Base-by-base conservation (phyloP, 2,329 filamentous ascomycete species). In the Phoma sp. region DNA sequence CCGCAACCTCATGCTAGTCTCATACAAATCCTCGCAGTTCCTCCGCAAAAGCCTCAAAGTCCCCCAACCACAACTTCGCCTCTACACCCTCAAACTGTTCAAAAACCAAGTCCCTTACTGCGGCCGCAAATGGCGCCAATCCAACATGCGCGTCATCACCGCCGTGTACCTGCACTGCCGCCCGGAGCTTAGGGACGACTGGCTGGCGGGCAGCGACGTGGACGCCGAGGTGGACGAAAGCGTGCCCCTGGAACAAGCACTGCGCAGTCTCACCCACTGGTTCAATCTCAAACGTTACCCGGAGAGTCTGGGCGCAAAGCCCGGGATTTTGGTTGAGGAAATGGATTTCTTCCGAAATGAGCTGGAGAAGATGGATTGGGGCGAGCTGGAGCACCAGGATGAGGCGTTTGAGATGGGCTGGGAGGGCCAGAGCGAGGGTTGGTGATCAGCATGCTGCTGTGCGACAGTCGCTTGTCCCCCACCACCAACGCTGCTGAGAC, bases 81-180 rank as follows among this genome's bases (percentile, higher is more conserved):
- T 96, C 38, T 98, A 98, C 79, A 96, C 95, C 0, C 85, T 99
- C 64, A 99, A 99, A 77, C 83, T 99, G 0, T 98, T 98, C 86
- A 99, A 99, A 77, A 95, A 92, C 57, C 95, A 99, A 75, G 95
- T 99, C 4, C 95, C 95, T 1, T 99, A 96, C 80, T 98, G 93
- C 75, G 93, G 95, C 22, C 88, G 95, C 38, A 99, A 99, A 78
- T 99, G 95, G 95, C 88, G 95, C 11, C 95, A 98, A 78, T 88
- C 87, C 65, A 98, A 99, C 75, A 99, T 99, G 95, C 90, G 93
- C 50, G 93, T 98, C 69, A 99, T 99, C 70, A 99, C 95, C 0
- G 92, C 93, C 3, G 91, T 99, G 1, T 99, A 97, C 75, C 81
- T 99, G 43, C 91, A 96, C 77, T 96, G 93, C 70, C 84, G 92